Evolutionary conservation across 345 rosid species (phyloP).

Genomic region (Pugionium cornutum): DNA sequence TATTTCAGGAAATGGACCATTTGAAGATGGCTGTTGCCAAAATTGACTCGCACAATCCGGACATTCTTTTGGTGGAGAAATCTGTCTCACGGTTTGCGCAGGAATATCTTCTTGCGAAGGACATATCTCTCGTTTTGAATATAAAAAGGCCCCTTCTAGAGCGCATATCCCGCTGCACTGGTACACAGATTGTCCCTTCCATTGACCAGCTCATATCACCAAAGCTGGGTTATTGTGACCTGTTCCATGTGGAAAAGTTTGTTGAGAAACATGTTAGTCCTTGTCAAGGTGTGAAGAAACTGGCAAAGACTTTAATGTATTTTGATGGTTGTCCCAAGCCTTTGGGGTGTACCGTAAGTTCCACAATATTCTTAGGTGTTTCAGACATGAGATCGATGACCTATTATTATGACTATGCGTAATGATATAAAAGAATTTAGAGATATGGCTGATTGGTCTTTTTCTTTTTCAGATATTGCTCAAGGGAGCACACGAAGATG

Average conservation of each 20-base stretch:
- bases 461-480: constrained; percentile 70
- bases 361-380: constrained; percentile 14
- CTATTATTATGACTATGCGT: constrained; percentile 22
- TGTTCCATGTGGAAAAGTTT: constrained; percentile 80
- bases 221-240: constrained; percentile 82
- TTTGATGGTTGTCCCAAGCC: constrained; percentile 99
- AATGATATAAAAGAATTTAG: neutral
- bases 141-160: constrained; percentile 90
- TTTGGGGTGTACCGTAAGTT: constrained; percentile 92
- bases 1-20: constrained; percentile 92
- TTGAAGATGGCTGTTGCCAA: constrained; percentile 97
- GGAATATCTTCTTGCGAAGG: constrained; percentile 88
- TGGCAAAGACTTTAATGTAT: constrained; percentile 85
- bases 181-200: constrained; percentile 90
- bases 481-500: constrained; percentile 90
- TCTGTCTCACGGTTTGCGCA: constrained; percentile 94
- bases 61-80: constrained; percentile 92
- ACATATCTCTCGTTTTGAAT: constrained; percentile 90
- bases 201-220: constrained; percentile 85
- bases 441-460: constrained; percentile 34
- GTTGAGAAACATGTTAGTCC: constrained; percentile 76
- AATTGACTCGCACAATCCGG: constrained; percentile 77
- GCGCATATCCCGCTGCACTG: constrained; percentile 93
- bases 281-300: constrained; percentile 72
- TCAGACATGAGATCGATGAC: constrained; percentile 13